Conservation (phyloP, 352 stramenopile genomes). For the Globisporangium echinulatum region DNA sequence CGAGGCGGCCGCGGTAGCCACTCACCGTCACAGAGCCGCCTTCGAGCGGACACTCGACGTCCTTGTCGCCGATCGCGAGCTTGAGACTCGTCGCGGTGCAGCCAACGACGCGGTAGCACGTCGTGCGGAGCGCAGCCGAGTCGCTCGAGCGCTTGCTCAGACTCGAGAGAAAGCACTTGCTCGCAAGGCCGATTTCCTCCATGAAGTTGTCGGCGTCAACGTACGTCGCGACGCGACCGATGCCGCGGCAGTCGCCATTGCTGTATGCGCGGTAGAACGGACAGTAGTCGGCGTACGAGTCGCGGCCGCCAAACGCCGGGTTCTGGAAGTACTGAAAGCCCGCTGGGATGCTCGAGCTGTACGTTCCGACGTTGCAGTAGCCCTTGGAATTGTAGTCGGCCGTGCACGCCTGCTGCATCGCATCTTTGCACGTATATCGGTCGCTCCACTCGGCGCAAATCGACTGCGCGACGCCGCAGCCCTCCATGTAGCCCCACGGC, state of each 20-base stretch:
- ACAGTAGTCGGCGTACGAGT: slow-evolving; percentile 75
- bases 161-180: slow-evolving; percentile 72
- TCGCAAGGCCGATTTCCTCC: slow-evolving; percentile 41
- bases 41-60: slow-evolving; percentile 53
- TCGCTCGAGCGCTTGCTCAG: slow-evolving; percentile 37
- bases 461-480: slow-evolving; percentile 53
- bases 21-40: slow-evolving; percentile 46
- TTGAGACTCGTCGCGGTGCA: slow-evolving; percentile 35
- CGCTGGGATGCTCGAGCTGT: slow-evolving; percentile 58
- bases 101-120: slow-evolving; percentile 53
- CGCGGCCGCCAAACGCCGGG: slow-evolving; percentile 38
- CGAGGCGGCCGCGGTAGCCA: slow-evolving; percentile 41
- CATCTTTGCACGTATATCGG: slow-evolving; percentile 56
- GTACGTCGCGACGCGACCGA: slow-evolving; percentile 34
- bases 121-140: slow-evolving; percentile 22
- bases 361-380: slow-evolving; percentile 68
- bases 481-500: slow-evolving; percentile 68
- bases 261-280: slow-evolving; percentile 72
- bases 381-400: slow-evolving; percentile 63
- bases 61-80: slow-evolving; percentile 39
- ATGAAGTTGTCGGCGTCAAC: slow-evolving; percentile 37
- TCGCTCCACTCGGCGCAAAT: slow-evolving; percentile 63
- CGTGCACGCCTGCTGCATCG: slow-evolving; percentile 41
- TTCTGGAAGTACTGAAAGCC: slow-evolving; percentile 82
- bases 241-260: slow-evolving; percentile 69